These are phyloP conservation scores for Spirogloea muscicola DNA, from an alignment of 139 green algal genomes.

Conservation along the genomic window DNA sequence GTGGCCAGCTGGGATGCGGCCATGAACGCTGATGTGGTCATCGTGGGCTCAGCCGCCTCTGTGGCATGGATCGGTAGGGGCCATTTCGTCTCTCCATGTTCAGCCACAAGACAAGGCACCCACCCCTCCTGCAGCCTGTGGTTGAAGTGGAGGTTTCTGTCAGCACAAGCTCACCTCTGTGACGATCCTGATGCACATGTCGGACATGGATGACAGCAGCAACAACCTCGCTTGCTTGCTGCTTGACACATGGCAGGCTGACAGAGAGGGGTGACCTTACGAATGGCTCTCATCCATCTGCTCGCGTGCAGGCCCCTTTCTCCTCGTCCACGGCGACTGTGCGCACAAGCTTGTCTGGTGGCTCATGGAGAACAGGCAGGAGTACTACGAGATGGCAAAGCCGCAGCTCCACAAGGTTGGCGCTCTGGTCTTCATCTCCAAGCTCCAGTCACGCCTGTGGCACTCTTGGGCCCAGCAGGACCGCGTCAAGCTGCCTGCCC, in stretches of 20 bases:
- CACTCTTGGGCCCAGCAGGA: conserved; percentile 6
- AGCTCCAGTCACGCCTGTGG: conserved; percentile 15
- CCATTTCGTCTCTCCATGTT: neutral
- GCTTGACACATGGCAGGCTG: too few relatives aligned
- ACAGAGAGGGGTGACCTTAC: too few relatives aligned
- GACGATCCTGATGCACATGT: too few relatives aligned
- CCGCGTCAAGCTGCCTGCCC: neutral
- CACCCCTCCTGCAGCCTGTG: too few relatives aligned
- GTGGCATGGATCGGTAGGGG: conserved; percentile 21
- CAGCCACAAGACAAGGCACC: too few relatives aligned
- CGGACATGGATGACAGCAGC: too few relatives aligned
- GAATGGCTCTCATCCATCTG: too few relatives aligned
- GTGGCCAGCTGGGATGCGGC: conserved; percentile 18
- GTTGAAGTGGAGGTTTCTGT: too few relatives aligned
- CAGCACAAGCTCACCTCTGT: too few relatives aligned
- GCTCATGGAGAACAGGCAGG: conserved; percentile 34
- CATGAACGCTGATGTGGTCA: conserved; percentile 1
- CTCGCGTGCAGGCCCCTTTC: neutral
- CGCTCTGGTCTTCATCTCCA: conserved; percentile 13
- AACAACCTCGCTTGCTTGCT: too few relatives aligned
- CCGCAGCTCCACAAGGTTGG: conserved; percentile 5
- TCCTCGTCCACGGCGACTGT: neutral
- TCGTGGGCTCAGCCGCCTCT: conserved; percentile 15
- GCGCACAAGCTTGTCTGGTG: conserved; percentile 19
- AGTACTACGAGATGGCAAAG: conserved; percentile 31